Evolutionary conservation across 1,284 basidiomycete genomes (phyloP), one percentile per base, ranked within the genome.

Genomic region (Anthracocystis setariae): DNA sequence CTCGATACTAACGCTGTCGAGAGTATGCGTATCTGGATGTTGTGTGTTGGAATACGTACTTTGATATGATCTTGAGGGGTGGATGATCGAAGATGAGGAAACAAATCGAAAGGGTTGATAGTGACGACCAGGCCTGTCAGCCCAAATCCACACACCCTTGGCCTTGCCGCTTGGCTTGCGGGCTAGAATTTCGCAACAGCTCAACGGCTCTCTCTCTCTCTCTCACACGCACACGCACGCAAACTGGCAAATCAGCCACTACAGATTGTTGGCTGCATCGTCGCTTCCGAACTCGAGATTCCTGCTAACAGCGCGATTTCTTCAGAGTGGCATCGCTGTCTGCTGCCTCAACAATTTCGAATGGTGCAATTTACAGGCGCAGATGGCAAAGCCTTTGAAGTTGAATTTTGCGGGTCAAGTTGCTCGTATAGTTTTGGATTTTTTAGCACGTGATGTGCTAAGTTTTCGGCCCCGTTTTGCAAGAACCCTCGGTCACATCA

Each of bases 41-140:
- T 55, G 49, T 35, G 20, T 37, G 46, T 8, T n/a, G 35, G 25
- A 18, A 56, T 69, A 69, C 66, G 52, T 69, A 69, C 66, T 63
- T 69, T 69, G 66, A 69, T 56, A 63, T 60, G 59, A 69, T 69
- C 66, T 69, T 69, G 66, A 69, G 66, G 66, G 55, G 64, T 60
- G 58, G 64, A 67, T 67, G 60, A 60, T 69, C 66, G 66, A 69
- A 62, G 66, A 69, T 69, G 66, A 58, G 60, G 59, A 39, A 27
- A 60, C 56, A 54, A 32, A 42, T 18, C 18, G 4, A 15, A 23
- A 12, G 27, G 20, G 49, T 25, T 29, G 17, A 39, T 58, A 56
- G 58, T 51, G 45, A 45, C 64, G 53, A 67, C 33, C 49, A 56
- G 24, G 25, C 21, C 32, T 43, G 32, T 29, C 29, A 29, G 18